Evolutionary conservation across 164 flowering plant species (phyloP), one percentile per base, ranked within the genome.

Genomic region (Nymphaea colorata): DNA sequence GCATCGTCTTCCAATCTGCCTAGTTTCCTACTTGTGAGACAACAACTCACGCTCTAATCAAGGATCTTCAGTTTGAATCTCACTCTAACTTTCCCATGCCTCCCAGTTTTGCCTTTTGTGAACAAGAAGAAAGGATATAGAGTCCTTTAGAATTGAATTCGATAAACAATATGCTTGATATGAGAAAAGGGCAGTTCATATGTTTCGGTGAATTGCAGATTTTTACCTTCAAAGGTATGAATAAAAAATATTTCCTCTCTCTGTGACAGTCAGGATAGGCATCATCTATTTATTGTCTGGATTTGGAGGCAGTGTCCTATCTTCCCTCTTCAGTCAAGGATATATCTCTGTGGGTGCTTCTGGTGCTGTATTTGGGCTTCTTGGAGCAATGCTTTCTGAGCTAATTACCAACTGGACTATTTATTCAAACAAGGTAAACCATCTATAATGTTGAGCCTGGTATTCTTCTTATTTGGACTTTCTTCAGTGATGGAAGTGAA

Each of bases 311-410:
- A 88, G 89, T 65, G 65, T 89, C 17, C 80, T 89, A 5, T 92
- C 94, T 11, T 74, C 81, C 3, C 79, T 92, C 16, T 89, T 89
- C 71, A 47, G 1, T 47, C 55, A 47, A 12, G 7, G 79, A 84
- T 47, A 78, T 73, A 85, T 92, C 43, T 84, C 91, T 42, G 93
- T 90, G 47, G 96, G 96, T 44, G 96, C 96, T 41, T 89, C 98
- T 67, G 96, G 98, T 68, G 93, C 96, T 43, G 82, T 92, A 43
- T 92, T 92, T 75, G 98, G 96, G n/a, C 91, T 92, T 69, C 85
- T 92, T 61, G 98, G 98, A 66, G 92, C 96, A 44, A 89, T 89
- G 98, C 87, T 92, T 43, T 85, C 96, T 4, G 96, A 89, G 75
- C 84, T 89, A 25, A 42, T 88, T 25, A 88, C 91, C 16, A 91